A percentile compares a stretch with the other conserved stretches of the same genome.
Evolutionary conservation across 2,329 filamentous ascomycete species (phyloP).

Genomic region (Pseudogymnoascus sp.): DNA sequence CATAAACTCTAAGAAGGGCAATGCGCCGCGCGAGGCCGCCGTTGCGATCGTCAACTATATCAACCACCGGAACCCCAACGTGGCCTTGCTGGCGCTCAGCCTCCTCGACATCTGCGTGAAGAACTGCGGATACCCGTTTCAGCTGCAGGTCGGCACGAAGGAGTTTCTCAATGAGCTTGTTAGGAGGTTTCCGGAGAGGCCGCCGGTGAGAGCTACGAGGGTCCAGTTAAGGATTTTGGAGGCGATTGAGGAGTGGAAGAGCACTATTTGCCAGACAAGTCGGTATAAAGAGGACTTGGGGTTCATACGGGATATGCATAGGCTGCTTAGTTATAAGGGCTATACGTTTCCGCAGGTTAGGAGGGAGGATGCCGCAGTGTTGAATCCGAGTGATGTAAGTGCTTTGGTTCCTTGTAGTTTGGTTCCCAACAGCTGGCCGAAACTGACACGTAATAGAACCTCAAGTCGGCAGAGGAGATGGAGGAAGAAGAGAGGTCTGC

Average conservation of each 20-base stretch:
- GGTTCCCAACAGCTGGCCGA: neutral
- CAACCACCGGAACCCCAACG: conserved; percentile 95
- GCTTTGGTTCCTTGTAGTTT: neutral
- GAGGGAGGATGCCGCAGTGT: conserved; percentile 85
- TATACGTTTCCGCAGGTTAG: conserved; percentile 91
- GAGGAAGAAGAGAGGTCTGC: conserved; percentile 92
- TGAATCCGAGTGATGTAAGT: conserved; percentile 93
- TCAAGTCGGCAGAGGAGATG: conserved; percentile 97
- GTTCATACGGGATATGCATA: conserved; percentile 96
- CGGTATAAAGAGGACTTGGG: conserved; percentile 95
- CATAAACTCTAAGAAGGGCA: conserved; percentile 96
- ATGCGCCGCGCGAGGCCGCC: conserved; percentile 88
- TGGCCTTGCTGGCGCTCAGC: conserved; percentile 79
- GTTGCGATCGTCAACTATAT: conserved; percentile 87
- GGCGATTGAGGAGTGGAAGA: conserved; percentile 95
- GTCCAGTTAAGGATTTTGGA: conserved; percentile 92
- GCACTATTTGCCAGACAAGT: conserved; percentile 96
- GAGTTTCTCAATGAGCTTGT: conserved; percentile 98
- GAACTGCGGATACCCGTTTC: conserved; percentile 98
- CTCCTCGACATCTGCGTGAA: conserved; percentile 98
- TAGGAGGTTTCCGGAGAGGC: conserved; percentile 86
- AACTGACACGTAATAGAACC: conserved; percentile 51
- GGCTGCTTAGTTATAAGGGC: conserved; percentile 90
- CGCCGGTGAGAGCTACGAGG: conserved; percentile 73
- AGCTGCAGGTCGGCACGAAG: conserved; percentile 96